Conservation (phyloP, 192 early-diverging fungal species). For the Geranomyces michiganensis region DNA sequence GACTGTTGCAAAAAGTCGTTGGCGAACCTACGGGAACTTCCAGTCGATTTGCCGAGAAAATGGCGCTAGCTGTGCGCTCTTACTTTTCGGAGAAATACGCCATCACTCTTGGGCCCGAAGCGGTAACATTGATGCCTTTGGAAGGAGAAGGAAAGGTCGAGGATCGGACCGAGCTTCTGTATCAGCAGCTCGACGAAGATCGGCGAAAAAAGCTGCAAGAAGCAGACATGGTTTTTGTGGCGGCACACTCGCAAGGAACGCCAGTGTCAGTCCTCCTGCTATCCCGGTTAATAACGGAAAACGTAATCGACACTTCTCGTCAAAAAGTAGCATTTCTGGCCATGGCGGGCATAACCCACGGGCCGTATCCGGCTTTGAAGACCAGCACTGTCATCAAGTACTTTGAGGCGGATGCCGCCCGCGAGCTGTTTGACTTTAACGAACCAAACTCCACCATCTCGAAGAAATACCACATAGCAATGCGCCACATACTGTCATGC, state of each 20-base stretch:
- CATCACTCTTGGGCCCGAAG: slow-evolving; percentile 38
- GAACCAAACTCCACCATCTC: slow-evolving; percentile 72
- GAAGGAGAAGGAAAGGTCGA: slow-evolving; percentile 92
- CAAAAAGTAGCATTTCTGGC: slow-evolving; percentile 81
- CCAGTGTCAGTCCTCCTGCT: slow-evolving; percentile 83
- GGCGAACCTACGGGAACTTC: slow-evolving; percentile 96
- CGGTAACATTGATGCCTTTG: slow-evolving; percentile 79
- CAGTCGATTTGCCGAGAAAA: slow-evolving; percentile 84
- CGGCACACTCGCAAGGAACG: slow-evolving; percentile 93
- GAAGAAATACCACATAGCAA: slow-evolving; percentile 69
- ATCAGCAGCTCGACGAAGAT: slow-evolving; percentile 65
- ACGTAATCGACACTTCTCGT: slow-evolving; percentile 61
- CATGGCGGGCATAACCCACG: slow-evolving; percentile 93
- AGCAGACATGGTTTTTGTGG: slow-evolving; percentile 83
- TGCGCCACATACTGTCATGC: slow-evolving; percentile 64
- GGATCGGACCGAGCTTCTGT: slow-evolving; percentile 80
- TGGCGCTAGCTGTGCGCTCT: slow-evolving; percentile 62
- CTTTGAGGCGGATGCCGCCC: slow-evolving; percentile 86
- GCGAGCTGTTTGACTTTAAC: slow-evolving; percentile 94
- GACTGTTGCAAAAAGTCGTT: slow-evolving; percentile 61
- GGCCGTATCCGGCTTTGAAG: slow-evolving; percentile 82
- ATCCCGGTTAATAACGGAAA: slow-evolving; percentile 70
- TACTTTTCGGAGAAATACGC: slow-evolving; percentile 44
- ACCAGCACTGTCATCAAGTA: slow-evolving; percentile 84
- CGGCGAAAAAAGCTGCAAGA: slow-evolving; percentile 37